These are phyloP conservation scores for Pulicaria dysenterica DNA, from an alignment of 129 eudicot genomes.

Conservation along the genomic window DNA sequence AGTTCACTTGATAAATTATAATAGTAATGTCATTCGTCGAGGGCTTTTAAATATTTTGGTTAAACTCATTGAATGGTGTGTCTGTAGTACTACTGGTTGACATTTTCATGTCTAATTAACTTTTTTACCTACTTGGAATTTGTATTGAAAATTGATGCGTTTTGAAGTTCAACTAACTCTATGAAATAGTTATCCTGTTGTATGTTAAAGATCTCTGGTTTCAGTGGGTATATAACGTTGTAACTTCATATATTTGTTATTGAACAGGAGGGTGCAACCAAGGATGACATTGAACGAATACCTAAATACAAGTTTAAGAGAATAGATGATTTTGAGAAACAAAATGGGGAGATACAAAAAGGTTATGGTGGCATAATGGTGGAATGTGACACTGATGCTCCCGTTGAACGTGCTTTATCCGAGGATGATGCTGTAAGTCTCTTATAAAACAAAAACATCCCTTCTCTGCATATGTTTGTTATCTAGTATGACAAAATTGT, in stretches of 20 bases:
- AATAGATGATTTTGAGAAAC: conserved; percentile 70
- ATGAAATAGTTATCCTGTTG: conserved; percentile 6
- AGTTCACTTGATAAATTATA: too few relatives aligned
- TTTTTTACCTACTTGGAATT: conserved; percentile 1
- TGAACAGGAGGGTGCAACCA: conserved; percentile 82
- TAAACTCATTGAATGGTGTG: too few relatives aligned
- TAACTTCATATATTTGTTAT: conserved; percentile 14
- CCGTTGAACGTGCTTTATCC: conserved; percentile 73
- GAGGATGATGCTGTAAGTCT: conserved; percentile 88
- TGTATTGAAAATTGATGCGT: neutral
- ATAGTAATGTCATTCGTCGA: too few relatives aligned
- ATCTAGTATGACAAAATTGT: neutral
- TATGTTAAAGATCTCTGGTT: neutral
- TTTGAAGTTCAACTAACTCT: conserved; percentile 7
- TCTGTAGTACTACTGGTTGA: neutral
- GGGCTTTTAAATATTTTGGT: too few relatives aligned
- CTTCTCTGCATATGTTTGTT: neutral
- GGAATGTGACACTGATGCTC: conserved; percentile 78
- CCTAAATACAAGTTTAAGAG: conserved; percentile 69
- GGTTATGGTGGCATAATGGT: conserved; percentile 85
- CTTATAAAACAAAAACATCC: neutral
- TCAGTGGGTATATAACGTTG: neutral
- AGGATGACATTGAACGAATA: conserved; percentile 70
- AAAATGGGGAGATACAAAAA: conserved; percentile 84
- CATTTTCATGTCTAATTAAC: neutral